Conservation (phyloP, 2,329 filamentous ascomycete species). For the Pseudogymnoascus sp. region DNA sequence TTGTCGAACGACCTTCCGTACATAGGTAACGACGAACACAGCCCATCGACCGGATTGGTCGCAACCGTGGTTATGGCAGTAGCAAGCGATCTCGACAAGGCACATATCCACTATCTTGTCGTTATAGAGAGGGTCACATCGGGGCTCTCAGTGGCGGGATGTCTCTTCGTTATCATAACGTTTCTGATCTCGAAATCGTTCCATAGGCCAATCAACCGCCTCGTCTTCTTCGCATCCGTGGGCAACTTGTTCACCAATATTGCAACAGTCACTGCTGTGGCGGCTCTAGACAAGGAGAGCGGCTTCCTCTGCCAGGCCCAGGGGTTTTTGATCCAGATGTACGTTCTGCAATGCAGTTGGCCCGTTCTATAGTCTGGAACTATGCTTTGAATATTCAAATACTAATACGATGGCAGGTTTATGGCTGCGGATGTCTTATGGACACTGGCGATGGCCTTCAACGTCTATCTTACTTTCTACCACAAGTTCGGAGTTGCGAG, state of each 20-base stretch:
- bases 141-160: constrained; percentile 61
- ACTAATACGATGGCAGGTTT: constrained; percentile 45
- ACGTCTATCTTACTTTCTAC: constrained; percentile 77
- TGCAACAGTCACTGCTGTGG: constrained; percentile 62
- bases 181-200: constrained; percentile 60
- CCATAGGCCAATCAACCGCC: constrained; percentile 77
- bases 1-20: not conserved
- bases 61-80: not conserved
- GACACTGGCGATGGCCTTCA: constrained; percentile 75
- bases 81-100: not conserved
- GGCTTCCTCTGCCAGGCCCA: constrained; percentile 55
- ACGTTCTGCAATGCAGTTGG: constrained; percentile 25
- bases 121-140: constrained; percentile 61
- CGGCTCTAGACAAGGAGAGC: constrained; percentile 39
- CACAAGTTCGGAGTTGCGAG: constrained; percentile 57
- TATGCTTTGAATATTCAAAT: not conserved
- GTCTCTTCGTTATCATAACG: constrained; percentile 61
- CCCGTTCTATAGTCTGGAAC: not conserved
- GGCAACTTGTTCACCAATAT: constrained; percentile 73
- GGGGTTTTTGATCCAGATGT: constrained; percentile 76
- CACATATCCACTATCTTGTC: constrained; percentile 45
- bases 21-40: not conserved
- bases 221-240: constrained; percentile 76
- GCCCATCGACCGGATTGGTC: not conserved
- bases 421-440: constrained; percentile 68